Conservation (phyloP, 2,329 filamentous ascomycete species). For the Aureobasidium musti region DNA sequence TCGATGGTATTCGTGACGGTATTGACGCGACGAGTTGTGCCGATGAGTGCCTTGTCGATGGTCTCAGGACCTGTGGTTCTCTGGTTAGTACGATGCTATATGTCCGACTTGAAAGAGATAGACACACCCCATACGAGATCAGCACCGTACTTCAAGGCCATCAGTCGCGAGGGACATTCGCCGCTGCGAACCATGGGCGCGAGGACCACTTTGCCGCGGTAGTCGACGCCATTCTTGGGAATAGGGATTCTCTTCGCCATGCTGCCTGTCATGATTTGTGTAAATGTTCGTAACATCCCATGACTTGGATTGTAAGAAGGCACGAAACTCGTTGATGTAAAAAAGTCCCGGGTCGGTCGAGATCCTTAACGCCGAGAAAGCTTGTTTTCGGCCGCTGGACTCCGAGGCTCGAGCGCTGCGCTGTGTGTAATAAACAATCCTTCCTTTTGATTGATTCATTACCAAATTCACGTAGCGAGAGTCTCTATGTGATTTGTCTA, state of each 20-base stretch:
- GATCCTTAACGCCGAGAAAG: slow-evolving; percentile 24
- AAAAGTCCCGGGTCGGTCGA: slow-evolving; percentile 10
- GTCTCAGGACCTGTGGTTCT: slow-evolving; percentile 74
- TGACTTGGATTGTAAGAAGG: slow-evolving; percentile 22
- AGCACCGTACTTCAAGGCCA: slow-evolving; percentile 91
- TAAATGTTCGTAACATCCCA: slow-evolving; percentile 47
- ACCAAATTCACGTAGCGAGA: neutral
- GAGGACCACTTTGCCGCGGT: slow-evolving; percentile 88
- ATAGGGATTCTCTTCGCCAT: slow-evolving; percentile 69
- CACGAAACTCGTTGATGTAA: neutral
- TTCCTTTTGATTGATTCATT: neutral
- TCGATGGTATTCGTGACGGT: slow-evolving; percentile 76
- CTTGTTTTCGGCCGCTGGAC: neutral
- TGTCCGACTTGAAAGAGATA: neutral
- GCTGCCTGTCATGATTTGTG: slow-evolving; percentile 39
- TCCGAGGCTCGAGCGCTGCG: neutral
- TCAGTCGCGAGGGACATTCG: slow-evolving; percentile 83
- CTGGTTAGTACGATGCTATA: neutral
- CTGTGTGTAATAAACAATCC: neutral
- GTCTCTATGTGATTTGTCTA: slow-evolving; percentile 20
- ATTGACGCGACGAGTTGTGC: slow-evolving; percentile 76
- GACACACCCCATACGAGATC: slow-evolving; percentile 89
- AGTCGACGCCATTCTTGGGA: slow-evolving; percentile 85
- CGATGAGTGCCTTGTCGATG: slow-evolving; percentile 88
- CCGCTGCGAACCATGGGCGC: slow-evolving; percentile 99